phyloP scores from a whole-genome alignment of 176 grass and related monocot species.

The Pontederia paniculata region DNA sequence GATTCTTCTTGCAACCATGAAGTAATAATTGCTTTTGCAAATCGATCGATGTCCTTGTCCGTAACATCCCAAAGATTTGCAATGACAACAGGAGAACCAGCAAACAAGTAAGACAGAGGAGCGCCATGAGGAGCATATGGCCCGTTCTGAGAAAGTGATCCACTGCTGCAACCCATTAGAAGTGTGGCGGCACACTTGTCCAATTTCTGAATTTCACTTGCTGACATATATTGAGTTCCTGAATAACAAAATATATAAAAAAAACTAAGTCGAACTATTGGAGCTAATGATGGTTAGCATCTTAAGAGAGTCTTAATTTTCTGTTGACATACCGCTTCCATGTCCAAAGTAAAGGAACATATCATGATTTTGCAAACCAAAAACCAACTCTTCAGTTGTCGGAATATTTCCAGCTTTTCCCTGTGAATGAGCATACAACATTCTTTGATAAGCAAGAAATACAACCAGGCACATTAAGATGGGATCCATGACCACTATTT shows the following conservation, averaged over 20 bases:
- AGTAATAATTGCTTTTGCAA: slow-evolving; percentile 60
- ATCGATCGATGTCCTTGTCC: slow-evolving; percentile 67
- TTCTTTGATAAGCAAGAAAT: not conserved
- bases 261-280: too few relatives aligned
- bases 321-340: slow-evolving; percentile 64
- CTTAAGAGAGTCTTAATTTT: not conserved
- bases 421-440: slow-evolving; percentile 31
- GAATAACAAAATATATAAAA: slow-evolving; percentile 12
- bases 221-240: slow-evolving; percentile 74
- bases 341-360: slow-evolving; percentile 88
- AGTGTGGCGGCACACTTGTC: slow-evolving; percentile 62
- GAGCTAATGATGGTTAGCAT: not conserved
- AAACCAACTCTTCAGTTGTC: slow-evolving; percentile 43
- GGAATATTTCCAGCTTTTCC: slow-evolving; percentile 48
- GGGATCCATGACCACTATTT: too few relatives aligned
- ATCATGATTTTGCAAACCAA: slow-evolving; percentile 59
- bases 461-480: not conserved
- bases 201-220: slow-evolving; percentile 65
- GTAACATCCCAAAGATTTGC: slow-evolving; percentile 86
- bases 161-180: slow-evolving; percentile 96
- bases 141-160: slow-evolving; percentile 46
- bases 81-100: slow-evolving; percentile 58
- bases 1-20: slow-evolving; percentile 57
- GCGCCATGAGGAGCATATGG: slow-evolving; percentile 60
- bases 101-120: slow-evolving; percentile 71